Percentiles rank a stretch among this genome's conserved stretches.
Conservation (phyloP, 129 eudicot genomes). For the Logfia minima region DNA sequence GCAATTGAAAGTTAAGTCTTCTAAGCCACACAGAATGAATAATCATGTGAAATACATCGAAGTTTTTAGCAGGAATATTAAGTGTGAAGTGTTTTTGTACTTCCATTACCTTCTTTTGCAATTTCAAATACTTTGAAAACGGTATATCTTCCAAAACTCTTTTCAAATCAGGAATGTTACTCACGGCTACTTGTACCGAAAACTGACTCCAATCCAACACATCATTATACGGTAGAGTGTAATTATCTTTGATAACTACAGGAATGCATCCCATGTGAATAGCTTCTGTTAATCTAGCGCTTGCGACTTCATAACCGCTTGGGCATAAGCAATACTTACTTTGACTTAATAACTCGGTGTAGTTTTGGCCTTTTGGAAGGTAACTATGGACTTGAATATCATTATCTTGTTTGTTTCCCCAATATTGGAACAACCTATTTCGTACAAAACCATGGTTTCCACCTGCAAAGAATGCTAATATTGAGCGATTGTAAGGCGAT, state of each 20-base stretch:
- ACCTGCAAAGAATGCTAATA: constrained; percentile 4
- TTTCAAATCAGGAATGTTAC: constrained; percentile 2
- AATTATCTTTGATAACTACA: background rate
- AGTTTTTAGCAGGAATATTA: background rate
- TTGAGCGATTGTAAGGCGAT: constrained; percentile 1
- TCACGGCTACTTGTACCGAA: background rate
- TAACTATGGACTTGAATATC: background rate
- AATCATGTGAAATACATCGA: constrained; percentile 11
- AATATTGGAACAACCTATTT: background rate
- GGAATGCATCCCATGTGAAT: background rate
- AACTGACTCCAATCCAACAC: constrained; percentile 18
- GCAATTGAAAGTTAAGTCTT: background rate
- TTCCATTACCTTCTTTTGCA: constrained; percentile 8
- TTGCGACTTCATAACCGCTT: background rate
- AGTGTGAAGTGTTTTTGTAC: constrained; percentile 6
- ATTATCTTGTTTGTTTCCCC: constrained; percentile 4
- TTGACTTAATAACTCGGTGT: constrained; percentile 8
- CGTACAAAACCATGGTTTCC: background rate
- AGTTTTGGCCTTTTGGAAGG: constrained; percentile 10
- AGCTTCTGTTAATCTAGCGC: constrained; percentile 1
- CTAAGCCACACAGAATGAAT: constrained; percentile 11
- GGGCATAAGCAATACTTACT: constrained; percentile 18
- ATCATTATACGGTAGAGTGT: background rate
- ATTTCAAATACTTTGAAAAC: background rate
- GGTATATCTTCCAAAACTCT: constrained; percentile 13